Percentiles rank a stretch among this genome's conserved stretches.
Evolutionary conservation across 192 early-diverging fungal species (phyloP).

Genomic region (Rhizoclosmatium globosum): DNA sequence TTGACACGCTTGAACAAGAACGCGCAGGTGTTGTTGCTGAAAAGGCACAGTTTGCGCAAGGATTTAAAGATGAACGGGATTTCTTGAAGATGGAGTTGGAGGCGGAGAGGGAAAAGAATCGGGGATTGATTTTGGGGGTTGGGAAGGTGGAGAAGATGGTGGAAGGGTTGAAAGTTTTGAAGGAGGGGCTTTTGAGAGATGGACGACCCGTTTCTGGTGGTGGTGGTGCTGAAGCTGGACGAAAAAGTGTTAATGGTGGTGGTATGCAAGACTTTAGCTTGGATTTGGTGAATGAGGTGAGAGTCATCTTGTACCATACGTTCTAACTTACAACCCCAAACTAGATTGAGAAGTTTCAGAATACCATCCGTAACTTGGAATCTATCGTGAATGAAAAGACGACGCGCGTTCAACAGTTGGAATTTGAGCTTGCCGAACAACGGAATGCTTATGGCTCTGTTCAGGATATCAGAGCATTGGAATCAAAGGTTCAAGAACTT

Average conservation of each 20-base stretch:
- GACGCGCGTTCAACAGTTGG: background rate
- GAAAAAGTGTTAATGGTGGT: background rate
- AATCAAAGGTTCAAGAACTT: background rate
- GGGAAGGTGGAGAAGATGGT: slow-evolving; percentile 29
- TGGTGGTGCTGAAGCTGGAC: background rate
- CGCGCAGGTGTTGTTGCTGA: slow-evolving; percentile 21
- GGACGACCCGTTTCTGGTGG: background rate
- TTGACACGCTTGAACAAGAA: slow-evolving; percentile 55
- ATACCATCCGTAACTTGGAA: slow-evolving; percentile 5
- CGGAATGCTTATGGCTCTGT: too few species aligned
- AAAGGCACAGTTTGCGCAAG: slow-evolving; percentile 28
- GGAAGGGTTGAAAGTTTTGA: slow-evolving; percentile 42
- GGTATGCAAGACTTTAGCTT: background rate
- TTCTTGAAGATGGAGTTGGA: slow-evolving; percentile 27
- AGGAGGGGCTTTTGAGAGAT: slow-evolving; percentile 14
- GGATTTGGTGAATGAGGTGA: background rate
- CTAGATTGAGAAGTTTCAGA: too few species aligned
- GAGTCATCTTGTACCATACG: background rate
- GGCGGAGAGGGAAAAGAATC: slow-evolving; percentile 26
- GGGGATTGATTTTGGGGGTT: background rate
- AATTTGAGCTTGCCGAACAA: slow-evolving; percentile 8
- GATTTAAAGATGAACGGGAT: slow-evolving; percentile 31
- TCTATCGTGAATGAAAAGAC: slow-evolving; percentile 2
- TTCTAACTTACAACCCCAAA: too few species aligned
- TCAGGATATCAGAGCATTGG: slow-evolving; percentile 1